Evolutionary conservation across 2,329 filamentous ascomycete genomes (phyloP), one percentile per base, ranked within the genome.

Genomic region (Fusarium tupiense): DNA sequence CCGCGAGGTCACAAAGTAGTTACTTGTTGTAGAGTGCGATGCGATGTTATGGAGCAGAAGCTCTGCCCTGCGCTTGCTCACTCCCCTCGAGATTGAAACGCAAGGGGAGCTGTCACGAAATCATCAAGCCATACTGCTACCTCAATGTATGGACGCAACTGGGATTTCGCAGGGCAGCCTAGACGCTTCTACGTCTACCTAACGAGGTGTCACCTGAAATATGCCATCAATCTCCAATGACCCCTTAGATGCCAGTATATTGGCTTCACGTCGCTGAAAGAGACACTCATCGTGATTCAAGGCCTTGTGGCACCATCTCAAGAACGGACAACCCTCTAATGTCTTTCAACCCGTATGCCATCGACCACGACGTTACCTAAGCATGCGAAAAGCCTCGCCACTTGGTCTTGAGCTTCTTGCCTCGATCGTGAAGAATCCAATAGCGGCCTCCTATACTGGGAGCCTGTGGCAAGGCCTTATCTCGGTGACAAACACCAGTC

Each of bases 201-300:
- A 3, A 2, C 13, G 10, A 7, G 5, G 22, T 33, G 11, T n/a
- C 10, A 33, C 47, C 10, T 50, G 0, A 14, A 9, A 19, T 9
- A n/a, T 19, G 3, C 14, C 29, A 13, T 33, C 16, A 9, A 19
- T 33, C 3, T 13, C 8, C 16, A 12, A 50, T 5, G 11, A 1
- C 22, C 16, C 3, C 22, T 19, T 5, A 13, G 3, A 7, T 13
- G 1, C 14, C 10, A 7, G 29, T n/a, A 50, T 16, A 8, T 33
- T 33, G 29, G 0, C 29, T 3, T 7, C 16, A 13, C 1, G 20
- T 33, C 16, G 2, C 19, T 9, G 10, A 13, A 50, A 17, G 0
- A n/a, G 47, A 5, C 29, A 19, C 29, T 50, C 29, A 0, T 31
- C 6, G 7, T n/a, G 5, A 6, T 1, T 31, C 47, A n/a, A 9